These are phyloP conservation scores for Micromonas pusilla DNA, from an alignment of 139 green algal species.

Conservation along the genomic window DNA sequence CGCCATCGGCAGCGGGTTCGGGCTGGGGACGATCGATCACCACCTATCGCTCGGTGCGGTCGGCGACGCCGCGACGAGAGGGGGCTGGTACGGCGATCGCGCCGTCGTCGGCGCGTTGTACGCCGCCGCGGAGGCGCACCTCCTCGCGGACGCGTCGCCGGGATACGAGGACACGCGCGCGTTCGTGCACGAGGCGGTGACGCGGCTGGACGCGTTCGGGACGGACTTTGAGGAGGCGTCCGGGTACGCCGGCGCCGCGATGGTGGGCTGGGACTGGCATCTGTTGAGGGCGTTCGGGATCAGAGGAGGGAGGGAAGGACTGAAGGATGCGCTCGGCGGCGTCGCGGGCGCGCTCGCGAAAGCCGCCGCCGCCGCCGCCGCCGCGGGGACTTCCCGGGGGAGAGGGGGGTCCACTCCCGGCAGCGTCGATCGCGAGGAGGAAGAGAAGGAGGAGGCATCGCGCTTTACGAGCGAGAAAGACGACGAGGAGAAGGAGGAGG, in stretches of 20 bases:
- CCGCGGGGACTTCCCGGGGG: not conserved
- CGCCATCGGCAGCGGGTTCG: too few relatives aligned
- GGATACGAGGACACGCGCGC: not conserved
- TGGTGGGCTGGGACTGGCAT: too few relatives aligned
- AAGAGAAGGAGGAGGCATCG: not conserved
- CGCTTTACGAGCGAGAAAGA: not conserved
- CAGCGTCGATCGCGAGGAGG: not conserved
- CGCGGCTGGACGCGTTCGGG: not conserved
- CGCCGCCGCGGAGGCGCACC: not conserved
- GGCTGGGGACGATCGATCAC: too few relatives aligned
- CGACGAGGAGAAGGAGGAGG: not conserved
- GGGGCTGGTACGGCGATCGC: not conserved
- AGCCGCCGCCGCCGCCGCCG: too few relatives aligned
- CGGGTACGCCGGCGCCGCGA: not conserved
- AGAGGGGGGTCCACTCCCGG: not conserved
- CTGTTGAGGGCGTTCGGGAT: too few relatives aligned
- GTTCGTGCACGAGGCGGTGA: not conserved
- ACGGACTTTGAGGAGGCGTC: not conserved
- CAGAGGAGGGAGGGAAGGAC: too few relatives aligned
- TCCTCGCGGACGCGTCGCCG: not conserved
- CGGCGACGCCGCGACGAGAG: not conserved
- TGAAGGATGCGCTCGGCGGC: not conserved
- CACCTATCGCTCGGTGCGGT: too few relatives aligned
- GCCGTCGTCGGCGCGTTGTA: not conserved
- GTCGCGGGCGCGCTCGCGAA: not conserved